phyloP scores from a whole-genome alignment of 2,329 filamentous ascomycete genomes.

The Talaromyces sp. region DNA sequence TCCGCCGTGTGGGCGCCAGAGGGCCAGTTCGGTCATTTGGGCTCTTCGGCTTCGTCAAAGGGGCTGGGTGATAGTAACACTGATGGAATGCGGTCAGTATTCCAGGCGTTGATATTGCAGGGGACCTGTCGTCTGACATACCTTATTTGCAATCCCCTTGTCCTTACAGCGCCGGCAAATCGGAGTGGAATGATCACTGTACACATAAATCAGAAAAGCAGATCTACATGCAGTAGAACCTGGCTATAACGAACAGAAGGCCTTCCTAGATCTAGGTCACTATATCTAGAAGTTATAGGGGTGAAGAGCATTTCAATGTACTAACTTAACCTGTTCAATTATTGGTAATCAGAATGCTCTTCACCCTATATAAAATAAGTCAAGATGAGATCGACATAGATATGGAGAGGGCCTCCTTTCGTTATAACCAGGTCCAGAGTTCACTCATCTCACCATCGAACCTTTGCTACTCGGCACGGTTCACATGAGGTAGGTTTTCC shows the following conservation, averaged over 20 bases:
- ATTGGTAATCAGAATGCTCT: too few species aligned
- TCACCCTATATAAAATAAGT: too few species aligned
- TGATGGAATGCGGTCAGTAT: neutral
- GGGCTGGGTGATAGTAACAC: conserved; percentile 14
- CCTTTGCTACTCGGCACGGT: conserved; percentile 34
- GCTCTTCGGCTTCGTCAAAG: conserved; percentile 6
- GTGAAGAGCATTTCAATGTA: too few species aligned
- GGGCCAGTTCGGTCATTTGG: neutral
- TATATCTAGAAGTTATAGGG: too few species aligned
- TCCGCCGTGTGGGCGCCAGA: neutral
- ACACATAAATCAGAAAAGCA: neutral
- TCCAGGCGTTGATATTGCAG: neutral
- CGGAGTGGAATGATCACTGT: conserved; percentile 28
- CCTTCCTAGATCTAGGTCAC: too few species aligned
- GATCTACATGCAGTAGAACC: neutral
- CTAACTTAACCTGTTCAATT: too few species aligned
- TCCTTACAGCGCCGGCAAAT: conserved; percentile 18
- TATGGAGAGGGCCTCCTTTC: too few species aligned
- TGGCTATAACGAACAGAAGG: too few species aligned
- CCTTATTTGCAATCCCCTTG: conserved; percentile 3
- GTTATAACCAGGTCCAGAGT: neutral
- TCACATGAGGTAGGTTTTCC: conserved; percentile 36
- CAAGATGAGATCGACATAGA: too few species aligned
- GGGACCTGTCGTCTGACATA: neutral
- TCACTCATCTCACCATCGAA: conserved; percentile 22